Conservation (phyloP, 2,329 filamentous ascomycete genomes). For the Pseudogymnoascus pannorum region DNA sequence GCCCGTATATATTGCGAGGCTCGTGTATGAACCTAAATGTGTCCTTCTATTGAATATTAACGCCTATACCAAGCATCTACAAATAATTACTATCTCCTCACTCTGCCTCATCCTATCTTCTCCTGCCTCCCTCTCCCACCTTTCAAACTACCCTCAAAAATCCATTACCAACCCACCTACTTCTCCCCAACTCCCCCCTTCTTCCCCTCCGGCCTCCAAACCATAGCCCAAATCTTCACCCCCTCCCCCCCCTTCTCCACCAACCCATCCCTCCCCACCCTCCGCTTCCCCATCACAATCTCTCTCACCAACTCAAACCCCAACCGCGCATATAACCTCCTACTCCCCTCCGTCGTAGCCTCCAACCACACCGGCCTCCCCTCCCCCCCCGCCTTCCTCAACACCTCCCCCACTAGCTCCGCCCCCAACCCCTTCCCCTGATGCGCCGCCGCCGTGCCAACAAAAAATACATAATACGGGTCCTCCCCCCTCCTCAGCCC, state of each 20-base stretch:
- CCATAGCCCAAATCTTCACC: conserved; percentile 18
- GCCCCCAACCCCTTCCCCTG: conserved; percentile 14
- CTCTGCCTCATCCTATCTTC: background rate
- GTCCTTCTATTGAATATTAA: background rate
- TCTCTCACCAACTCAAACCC: conserved; percentile 17
- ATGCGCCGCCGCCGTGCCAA: conserved; percentile 11
- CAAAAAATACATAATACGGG: conserved; percentile 21
- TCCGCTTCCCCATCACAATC: conserved; percentile 16
- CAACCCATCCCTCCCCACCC: conserved; percentile 13
- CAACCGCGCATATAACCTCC: conserved; percentile 14
- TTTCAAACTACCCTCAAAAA: background rate
- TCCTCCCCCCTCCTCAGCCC: background rate
- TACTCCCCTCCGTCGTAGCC: conserved; percentile 14
- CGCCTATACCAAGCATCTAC: background rate
- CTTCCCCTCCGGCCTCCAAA: conserved; percentile 16
- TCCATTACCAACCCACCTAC: background rate
- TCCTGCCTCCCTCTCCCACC: background rate
- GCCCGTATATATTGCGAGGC: background rate
- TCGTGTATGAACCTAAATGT: background rate
- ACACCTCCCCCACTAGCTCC: conserved; percentile 13
- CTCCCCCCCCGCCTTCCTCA: conserved; percentile 12
- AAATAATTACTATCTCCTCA: background rate
- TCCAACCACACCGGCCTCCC: conserved; percentile 19
- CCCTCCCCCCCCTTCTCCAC: conserved; percentile 14
- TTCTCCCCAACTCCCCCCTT: background rate